phyloP scores from a whole-genome alignment of 148 eudicot genomes.

The Diospyros lotus region DNA sequence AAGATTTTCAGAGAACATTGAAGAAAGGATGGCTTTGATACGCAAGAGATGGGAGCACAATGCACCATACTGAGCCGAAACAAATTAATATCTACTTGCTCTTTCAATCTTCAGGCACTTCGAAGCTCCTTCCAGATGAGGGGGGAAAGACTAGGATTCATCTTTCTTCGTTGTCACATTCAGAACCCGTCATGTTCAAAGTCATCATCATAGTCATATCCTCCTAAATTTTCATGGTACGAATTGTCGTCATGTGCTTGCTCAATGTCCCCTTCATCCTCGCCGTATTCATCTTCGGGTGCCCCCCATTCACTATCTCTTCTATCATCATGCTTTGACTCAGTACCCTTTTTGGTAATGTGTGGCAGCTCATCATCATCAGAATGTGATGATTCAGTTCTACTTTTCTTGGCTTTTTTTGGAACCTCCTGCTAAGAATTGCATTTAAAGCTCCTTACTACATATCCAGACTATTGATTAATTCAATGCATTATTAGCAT shows the following conservation, averaged over 20 bases:
- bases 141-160: too few species aligned
- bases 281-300: conserved; percentile 17
- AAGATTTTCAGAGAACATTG: too few species aligned
- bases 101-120: background rate
- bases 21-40: too few species aligned
- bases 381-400: background rate
- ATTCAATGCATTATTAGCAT: background rate
- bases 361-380: background rate
- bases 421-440: conserved; percentile 6
- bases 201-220: conserved; percentile 21
- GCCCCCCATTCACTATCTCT: background rate
- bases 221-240: conserved; percentile 21
- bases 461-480: background rate
- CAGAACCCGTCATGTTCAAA: conserved; percentile 6
- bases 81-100: background rate
- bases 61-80: background rate
- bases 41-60: background rate
- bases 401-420: conserved; percentile 10
- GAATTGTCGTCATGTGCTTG: conserved; percentile 17
- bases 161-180: background rate
- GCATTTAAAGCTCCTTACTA: background rate
- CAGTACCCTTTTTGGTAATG: background rate
- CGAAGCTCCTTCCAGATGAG: background rate
- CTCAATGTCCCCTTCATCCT: conserved; percentile 8
- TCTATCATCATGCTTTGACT: background rate